Evolutionary conservation across 805 yeast species (phyloP).

Genomic region (Candida morakotiae): DNA sequence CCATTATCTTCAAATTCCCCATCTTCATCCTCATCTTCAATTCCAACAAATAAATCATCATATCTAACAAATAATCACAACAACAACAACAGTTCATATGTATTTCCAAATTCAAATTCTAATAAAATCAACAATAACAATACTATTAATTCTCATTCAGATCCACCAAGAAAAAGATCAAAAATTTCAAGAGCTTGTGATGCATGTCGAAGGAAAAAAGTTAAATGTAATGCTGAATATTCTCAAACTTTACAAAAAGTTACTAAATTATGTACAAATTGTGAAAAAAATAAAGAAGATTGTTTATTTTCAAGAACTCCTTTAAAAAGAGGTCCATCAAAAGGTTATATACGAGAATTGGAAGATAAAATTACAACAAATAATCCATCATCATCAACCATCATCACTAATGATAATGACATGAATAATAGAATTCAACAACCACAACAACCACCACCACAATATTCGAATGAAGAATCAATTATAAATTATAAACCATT

Average conservation of each 20-base stretch:
- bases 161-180: slow-evolving; percentile 50
- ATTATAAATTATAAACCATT: slow-evolving; percentile 1
- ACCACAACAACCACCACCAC: neutral
- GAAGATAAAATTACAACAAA: slow-evolving; percentile 33
- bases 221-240: slow-evolving; percentile 63
- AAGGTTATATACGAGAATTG: slow-evolving; percentile 55
- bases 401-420: no score
- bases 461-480: slow-evolving; percentile 3
- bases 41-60: neutral
- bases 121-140: neutral
- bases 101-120: no score
- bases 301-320: slow-evolving; percentile 73
- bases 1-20: neutral
- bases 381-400: neutral
- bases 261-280: slow-evolving; percentile 56
- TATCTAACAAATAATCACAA: neutral
- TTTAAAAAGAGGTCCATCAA: slow-evolving; percentile 74
- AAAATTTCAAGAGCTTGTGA: slow-evolving; percentile 83
- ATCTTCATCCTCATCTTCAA: neutral
- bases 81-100: no score
- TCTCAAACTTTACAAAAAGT: slow-evolving; percentile 41
- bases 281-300: slow-evolving; percentile 53
- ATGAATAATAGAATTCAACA: neutral
- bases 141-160: neutral
- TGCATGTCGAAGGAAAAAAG: slow-evolving; percentile 70